A percentile compares a stretch with the other conserved stretches of the same genome.
Evolutionary conservation across 192 early-diverging fungal species (phyloP).

Genomic region (Linnemannia schmuckeri): DNA sequence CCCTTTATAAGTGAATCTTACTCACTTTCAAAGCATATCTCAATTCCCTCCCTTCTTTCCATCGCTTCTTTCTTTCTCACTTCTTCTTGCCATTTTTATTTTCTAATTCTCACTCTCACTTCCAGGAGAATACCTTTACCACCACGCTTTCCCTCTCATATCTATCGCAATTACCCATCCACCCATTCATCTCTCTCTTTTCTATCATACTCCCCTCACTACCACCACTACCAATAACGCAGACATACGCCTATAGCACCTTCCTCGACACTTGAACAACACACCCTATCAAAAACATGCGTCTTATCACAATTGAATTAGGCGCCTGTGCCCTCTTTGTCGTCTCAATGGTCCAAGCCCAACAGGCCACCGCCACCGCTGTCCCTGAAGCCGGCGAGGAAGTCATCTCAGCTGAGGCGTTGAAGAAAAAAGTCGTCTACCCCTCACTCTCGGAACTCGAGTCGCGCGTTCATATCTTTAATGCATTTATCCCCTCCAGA

Average conservation of each 20-base stretch:
- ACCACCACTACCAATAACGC: background rate
- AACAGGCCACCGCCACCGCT: conserved; percentile 1
- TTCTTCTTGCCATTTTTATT: background rate
- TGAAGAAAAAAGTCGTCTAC: conserved; percentile 22
- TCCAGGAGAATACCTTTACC: background rate
- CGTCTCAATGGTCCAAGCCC: conserved; percentile 21
- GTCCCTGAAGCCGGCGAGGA: background rate
- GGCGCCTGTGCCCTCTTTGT: conserved; percentile 22
- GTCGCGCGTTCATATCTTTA: conserved; percentile 20
- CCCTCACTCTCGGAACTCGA: conserved; percentile 30
- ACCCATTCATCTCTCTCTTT: background rate
- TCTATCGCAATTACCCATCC: background rate
- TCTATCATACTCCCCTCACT: background rate
- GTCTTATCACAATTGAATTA: conserved; percentile 33
- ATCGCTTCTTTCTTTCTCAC: background rate
- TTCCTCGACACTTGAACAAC: background rate
- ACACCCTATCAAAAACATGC: conserved; percentile 16
- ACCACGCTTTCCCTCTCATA: background rate
- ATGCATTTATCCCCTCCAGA: conserved; percentile 3
- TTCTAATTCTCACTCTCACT: background rate
- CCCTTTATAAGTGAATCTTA: no score
- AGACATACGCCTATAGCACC: background rate
- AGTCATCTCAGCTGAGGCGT: background rate
- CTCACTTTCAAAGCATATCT: background rate
- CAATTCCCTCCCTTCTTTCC: background rate